Evolutionary conservation across 73 alveolate species (phyloP).

Genomic region (Paramecium primaurelia): DNA sequence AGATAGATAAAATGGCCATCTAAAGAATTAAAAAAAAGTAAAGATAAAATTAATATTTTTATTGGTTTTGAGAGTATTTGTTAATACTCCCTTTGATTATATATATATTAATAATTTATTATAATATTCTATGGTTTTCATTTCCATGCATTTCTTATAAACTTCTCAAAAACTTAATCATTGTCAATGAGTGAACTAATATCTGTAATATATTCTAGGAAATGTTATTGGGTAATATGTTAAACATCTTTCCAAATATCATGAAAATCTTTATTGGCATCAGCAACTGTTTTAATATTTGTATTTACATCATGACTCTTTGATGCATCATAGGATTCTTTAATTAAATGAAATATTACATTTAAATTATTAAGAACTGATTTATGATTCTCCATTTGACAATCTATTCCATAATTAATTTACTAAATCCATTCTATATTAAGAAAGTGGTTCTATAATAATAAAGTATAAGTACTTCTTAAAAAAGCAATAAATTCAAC

Average conservation of each 20-base stretch:
- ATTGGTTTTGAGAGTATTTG: too few relatives aligned
- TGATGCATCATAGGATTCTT: slow-evolving; percentile 62
- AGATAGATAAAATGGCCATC: too few relatives aligned
- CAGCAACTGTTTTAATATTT: slow-evolving; percentile 67
- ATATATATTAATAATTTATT: not conserved
- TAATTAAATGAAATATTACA: not conserved
- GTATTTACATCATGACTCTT: slow-evolving; percentile 63
- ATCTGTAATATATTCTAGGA: slow-evolving; percentile 76
- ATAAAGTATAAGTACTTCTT: not conserved
- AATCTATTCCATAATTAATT: not conserved
- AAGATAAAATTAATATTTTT: too few relatives aligned
- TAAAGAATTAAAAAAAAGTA: too few relatives aligned
- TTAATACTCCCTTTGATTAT: not conserved
- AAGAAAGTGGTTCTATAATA: not conserved
- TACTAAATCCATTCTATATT: not conserved
- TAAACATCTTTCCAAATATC: slow-evolving; percentile 59
- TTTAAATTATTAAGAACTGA: not conserved
- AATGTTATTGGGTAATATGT: slow-evolving; percentile 64
- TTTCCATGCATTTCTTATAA: slow-evolving; percentile 86
- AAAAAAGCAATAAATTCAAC: slow-evolving; percentile 45
- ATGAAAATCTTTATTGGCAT: slow-evolving; percentile 63
- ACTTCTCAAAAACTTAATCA: slow-evolving; percentile 80
- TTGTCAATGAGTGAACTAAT: slow-evolving; percentile 81
- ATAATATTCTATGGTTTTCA: not conserved
- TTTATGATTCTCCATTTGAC: not conserved